phyloP scores from a whole-genome alignment of 2,329 filamentous ascomycete species.

The Aspergillus sp. region DNA sequence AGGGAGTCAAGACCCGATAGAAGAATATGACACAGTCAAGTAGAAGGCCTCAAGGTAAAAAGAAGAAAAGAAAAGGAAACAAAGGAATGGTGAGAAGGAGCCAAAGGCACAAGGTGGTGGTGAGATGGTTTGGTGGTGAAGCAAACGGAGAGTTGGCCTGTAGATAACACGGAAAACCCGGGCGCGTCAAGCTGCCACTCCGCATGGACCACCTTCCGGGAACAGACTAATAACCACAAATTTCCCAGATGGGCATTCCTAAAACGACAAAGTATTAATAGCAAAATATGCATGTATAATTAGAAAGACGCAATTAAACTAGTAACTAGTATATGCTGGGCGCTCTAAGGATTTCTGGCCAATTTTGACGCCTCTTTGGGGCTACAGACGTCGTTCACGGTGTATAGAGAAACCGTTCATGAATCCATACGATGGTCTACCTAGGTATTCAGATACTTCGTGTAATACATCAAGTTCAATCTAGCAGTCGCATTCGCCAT shows the following conservation, averaged over 20 bases:
- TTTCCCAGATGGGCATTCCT: too few relatives aligned
- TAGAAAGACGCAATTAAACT: neutral
- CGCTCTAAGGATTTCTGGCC: too few relatives aligned
- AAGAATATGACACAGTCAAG: conserved; percentile 6
- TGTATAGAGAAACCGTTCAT: too few relatives aligned
- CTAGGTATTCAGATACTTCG: too few relatives aligned
- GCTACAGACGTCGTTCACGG: too few relatives aligned
- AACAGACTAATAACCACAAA: neutral
- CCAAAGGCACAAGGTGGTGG: neutral
- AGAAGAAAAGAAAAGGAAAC: neutral
- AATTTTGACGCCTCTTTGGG: too few relatives aligned
- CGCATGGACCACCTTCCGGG: conserved; percentile 10
- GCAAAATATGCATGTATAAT: too few relatives aligned
- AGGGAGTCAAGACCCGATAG: neutral
- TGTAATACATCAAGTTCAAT: too few relatives aligned
- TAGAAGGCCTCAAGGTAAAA: conserved; percentile 9
- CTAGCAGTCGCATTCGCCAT: too few relatives aligned
- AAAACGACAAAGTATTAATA: neutral
- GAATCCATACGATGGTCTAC: too few relatives aligned
- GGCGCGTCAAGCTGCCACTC: conserved; percentile 13
- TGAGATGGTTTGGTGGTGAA: conserved; percentile 1
- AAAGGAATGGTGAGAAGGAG: neutral
- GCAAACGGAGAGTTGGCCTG: conserved; percentile 23
- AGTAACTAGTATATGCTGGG: neutral
- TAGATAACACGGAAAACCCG: conserved; percentile 20